Evolutionary conservation across 1,284 basidiomycete genomes (phyloP), one percentile per base, ranked within the genome.

Genomic region (Ceratobasidium sp.): DNA sequence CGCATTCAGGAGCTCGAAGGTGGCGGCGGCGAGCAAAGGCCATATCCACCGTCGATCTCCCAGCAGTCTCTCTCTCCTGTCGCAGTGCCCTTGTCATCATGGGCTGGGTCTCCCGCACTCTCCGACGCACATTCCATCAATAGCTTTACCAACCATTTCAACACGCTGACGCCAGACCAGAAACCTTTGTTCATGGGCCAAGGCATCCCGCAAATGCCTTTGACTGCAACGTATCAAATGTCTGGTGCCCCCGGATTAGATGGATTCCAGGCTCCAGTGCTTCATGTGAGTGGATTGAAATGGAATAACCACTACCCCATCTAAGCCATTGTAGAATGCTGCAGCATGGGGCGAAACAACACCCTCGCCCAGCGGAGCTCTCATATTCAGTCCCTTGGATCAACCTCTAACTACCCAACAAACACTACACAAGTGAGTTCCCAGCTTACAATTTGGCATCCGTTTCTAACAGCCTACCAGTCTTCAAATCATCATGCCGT

Each of bases 1-100:
- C 76, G 79, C 39, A 72, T 82, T 3, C 73, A 75, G 1, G 77
- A 80, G 21, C 71, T 82, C 8, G 80, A 82, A 72, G 77, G 25
- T n/a, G n/a, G n/a, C 77, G 42, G 33, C 11, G 11, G 33, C 33
- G 33, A 36, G 4, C 14, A 46, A n/a, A 46, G 16, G 16, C 42
- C 42, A 5, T 11, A 5, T 36, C 42, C 5, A 4, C 42, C 42
- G 42, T 21, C 42, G 42, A 21, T 4, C 19, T 6, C 42, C 78
- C 0, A 72, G 71, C 1, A 71, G 68, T 1, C 56, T 69, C 9
- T 44, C 71, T 1, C 72, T 77, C 0, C 71, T 76, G 1, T 70
- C 80, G 13, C 68, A 75, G 29, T 71, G 80, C 2, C 66, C 76
- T 56, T 69, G 77, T 33, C 80, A 80, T 0, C 79, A 77, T 71